These are phyloP conservation scores for Nicotiana tomentosiformis DNA, from an alignment of 257 asterid genomes.

Conservation along the genomic window DNA sequence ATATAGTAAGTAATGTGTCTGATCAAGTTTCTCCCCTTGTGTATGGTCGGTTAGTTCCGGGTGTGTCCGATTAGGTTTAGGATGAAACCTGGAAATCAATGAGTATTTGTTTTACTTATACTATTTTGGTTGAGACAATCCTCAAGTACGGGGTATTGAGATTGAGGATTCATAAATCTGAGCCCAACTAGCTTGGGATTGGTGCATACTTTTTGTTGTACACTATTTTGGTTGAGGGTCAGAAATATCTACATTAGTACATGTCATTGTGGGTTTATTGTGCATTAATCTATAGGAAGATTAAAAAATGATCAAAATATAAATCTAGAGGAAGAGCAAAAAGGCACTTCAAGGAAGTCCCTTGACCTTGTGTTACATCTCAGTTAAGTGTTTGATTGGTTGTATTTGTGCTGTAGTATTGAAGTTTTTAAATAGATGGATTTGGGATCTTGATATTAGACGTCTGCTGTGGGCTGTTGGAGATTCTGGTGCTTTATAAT, in stretches of 20 bases:
- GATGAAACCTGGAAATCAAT: background rate
- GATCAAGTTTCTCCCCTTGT: too few relatives aligned
- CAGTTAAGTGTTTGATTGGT: background rate
- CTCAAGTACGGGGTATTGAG: background rate
- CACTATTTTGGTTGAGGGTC: background rate
- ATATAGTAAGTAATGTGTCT: background rate
- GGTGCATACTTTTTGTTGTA: background rate
- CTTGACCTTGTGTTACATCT: slow-evolving; percentile 6
- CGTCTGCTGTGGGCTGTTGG: background rate
- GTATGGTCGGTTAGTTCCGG: too few relatives aligned
- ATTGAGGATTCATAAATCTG: background rate
- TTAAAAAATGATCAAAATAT: too few relatives aligned
- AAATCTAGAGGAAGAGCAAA: background rate
- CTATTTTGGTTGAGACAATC: background rate
- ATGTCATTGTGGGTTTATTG: background rate
- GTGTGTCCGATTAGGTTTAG: too few relatives aligned
- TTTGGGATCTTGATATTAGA: background rate
- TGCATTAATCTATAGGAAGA: background rate
- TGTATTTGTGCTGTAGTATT: too few relatives aligned
- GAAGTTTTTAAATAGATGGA: background rate
- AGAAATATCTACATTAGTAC: background rate
- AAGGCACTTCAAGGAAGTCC: background rate
- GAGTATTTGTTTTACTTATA: background rate
- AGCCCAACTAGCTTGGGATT: background rate
- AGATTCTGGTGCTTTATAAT: background rate